phyloP scores from a whole-genome alignment of 805 yeast genomes.

The Kodamaea restingae region DNA sequence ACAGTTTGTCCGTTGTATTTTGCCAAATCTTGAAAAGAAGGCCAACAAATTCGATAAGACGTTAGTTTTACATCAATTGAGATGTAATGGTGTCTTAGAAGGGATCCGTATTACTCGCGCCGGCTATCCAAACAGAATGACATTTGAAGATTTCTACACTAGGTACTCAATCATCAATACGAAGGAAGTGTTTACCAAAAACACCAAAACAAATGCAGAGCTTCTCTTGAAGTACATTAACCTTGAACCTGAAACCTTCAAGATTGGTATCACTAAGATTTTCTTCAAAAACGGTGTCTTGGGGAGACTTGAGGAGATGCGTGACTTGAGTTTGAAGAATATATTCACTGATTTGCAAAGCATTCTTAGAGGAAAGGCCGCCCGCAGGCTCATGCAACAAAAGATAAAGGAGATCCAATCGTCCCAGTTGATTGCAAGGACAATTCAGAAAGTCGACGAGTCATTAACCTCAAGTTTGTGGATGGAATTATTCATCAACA shows the following conservation, averaged over 20 bases:
- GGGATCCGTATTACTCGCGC: conserved; percentile 96
- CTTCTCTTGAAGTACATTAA: conserved; percentile 58
- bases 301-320: conserved; percentile 71
- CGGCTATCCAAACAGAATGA: conserved; percentile 91
- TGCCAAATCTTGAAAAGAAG: conserved; percentile 77
- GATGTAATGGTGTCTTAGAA: conserved; percentile 97
- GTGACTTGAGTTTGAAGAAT: conserved; percentile 59
- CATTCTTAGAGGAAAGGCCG: conserved; percentile 56
- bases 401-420: conserved; percentile 64
- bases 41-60: conserved; percentile 69
- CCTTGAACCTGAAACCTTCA: conserved; percentile 56
- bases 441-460: conserved; percentile 50
- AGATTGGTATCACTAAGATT: conserved; percentile 67
- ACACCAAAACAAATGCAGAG: conserved; percentile 66
- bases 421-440: conserved; percentile 60
- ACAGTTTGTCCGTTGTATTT: conserved; percentile 92
- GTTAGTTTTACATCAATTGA: conserved; percentile 79
- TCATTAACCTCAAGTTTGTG: conserved; percentile 57
- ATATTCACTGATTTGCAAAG: conserved; percentile 63
- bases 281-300: conserved; percentile 75
- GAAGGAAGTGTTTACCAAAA: conserved; percentile 40
- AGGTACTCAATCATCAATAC: conserved; percentile 70
- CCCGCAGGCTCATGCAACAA: conserved; percentile 45
- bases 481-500: conserved; percentile 66
- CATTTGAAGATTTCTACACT: conserved; percentile 71